Percentiles rank a stretch among this genome's conserved stretches.
These are phyloP conservation scores for Sonneratia caseolaris DNA, from an alignment of 345 rosid genomes.

Conservation along the genomic window DNA sequence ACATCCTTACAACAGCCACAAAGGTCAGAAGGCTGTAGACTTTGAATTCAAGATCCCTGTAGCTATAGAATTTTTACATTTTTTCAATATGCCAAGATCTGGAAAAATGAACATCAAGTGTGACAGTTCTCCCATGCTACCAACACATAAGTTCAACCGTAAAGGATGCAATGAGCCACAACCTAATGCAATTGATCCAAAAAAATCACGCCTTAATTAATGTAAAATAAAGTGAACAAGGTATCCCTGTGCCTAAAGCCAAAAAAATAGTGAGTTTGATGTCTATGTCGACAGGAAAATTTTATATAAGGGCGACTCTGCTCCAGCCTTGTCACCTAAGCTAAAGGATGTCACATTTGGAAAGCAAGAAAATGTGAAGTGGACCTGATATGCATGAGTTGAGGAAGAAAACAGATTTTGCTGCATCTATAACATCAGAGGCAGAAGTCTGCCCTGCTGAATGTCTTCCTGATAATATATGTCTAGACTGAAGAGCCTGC, in stretches of 20 bases:
- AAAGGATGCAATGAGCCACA: background rate
- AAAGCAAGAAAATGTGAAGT: background rate
- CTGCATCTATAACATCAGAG: background rate
- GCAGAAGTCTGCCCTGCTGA: background rate
- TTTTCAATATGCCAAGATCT: background rate
- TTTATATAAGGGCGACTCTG: no score
- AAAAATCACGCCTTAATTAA: background rate
- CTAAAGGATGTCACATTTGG: background rate
- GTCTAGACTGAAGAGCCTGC: slow-evolving; percentile 1
- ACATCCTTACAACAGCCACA: background rate
- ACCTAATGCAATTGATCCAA: background rate
- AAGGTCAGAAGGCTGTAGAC: background rate
- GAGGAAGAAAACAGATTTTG: background rate
- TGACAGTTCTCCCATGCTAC: background rate
- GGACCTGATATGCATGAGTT: background rate
- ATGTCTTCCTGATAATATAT: background rate
- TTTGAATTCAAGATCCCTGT: background rate
- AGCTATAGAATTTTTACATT: background rate
- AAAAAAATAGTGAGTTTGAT: background rate
- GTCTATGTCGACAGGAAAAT: background rate
- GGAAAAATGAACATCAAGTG: background rate
- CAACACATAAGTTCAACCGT: background rate
- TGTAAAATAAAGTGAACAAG: background rate
- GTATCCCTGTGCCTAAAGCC: background rate
- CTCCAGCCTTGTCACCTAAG: background rate